These are phyloP conservation scores for Pleochaeta shiraiana DNA, from an alignment of 2,329 filamentous ascomycete genomes.

Conservation along the genomic window DNA sequence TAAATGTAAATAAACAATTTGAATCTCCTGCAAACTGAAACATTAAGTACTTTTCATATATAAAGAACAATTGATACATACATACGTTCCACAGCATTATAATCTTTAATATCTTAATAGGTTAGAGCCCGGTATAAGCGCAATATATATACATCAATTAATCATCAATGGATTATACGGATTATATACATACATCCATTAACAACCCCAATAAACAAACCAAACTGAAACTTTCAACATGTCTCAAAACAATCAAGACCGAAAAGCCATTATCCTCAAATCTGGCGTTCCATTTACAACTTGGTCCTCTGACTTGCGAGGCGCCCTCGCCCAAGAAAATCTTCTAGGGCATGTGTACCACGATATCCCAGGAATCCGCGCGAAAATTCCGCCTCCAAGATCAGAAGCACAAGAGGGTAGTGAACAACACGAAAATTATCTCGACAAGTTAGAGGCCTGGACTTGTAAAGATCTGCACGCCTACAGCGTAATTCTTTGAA, in stretches of 20 bases:
- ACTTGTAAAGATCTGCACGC: not conserved
- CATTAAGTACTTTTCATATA: too few species aligned
- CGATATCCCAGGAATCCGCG: not conserved
- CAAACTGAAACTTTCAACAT: not conserved
- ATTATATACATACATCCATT: not conserved
- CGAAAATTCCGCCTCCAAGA: not conserved
- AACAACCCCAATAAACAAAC: not conserved
- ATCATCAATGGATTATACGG: too few species aligned
- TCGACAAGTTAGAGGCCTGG: not conserved
- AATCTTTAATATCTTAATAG: too few species aligned
- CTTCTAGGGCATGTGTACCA: not conserved
- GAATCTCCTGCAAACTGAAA: too few species aligned
- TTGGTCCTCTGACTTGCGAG: not conserved
- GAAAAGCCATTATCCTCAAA: constrained; percentile 1
- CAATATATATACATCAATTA: too few species aligned
- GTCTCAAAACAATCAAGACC: not conserved
- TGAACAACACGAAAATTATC: not conserved
- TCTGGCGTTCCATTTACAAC: not conserved
- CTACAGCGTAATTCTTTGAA: not conserved
- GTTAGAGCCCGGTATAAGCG: too few species aligned
- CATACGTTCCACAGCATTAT: too few species aligned
- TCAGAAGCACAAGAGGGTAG: not conserved
- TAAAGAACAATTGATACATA: too few species aligned
- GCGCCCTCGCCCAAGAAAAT: not conserved
- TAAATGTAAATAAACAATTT: too few species aligned